Percentiles rank a stretch among this genome's conserved stretches.
Evolutionary conservation across 179 eudicot genomes (phyloP).

Genomic region (Nepenthes alata): DNA sequence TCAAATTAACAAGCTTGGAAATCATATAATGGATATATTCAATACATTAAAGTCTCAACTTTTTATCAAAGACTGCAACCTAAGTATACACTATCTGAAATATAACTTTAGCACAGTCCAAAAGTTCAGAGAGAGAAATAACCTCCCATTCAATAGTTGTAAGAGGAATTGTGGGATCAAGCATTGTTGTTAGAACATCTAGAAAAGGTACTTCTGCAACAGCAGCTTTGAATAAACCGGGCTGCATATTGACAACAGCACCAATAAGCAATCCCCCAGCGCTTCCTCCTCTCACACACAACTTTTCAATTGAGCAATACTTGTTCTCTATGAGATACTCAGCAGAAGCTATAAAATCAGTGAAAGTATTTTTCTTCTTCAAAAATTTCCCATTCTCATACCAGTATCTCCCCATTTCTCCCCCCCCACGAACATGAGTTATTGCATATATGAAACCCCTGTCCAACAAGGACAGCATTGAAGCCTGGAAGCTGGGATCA

Average conservation of each 20-base stretch:
- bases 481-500: conserved; percentile 56
- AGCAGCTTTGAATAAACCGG: conserved; percentile 87
- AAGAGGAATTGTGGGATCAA: conserved; percentile 90
- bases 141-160: conserved; percentile 98
- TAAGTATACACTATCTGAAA: too few relatives aligned
- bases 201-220: conserved; percentile 90
- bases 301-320: conserved; percentile 75
- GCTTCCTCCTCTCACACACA: conserved; percentile 85
- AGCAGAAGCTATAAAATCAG: conserved; percentile 76
- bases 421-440: conserved; percentile 94
- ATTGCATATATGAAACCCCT: conserved; percentile 65
- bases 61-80: too few relatives aligned
- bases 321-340: conserved; percentile 73
- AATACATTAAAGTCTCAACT: too few relatives aligned
- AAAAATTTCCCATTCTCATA: conserved; percentile 75
- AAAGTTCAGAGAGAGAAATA: conserved; percentile 3
- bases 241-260: conserved; percentile 86
- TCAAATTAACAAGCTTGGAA: too few relatives aligned
- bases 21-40: too few relatives aligned
- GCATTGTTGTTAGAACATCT: conserved; percentile 91
- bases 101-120: neutral
- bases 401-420: conserved; percentile 97
- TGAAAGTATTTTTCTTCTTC: conserved; percentile 75
- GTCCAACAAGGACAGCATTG: conserved; percentile 77
- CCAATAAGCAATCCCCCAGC: conserved; percentile 96